Evolutionary conservation across 441 rosid genomes (phyloP).

Genomic region (Dalechampia spathulata): DNA sequence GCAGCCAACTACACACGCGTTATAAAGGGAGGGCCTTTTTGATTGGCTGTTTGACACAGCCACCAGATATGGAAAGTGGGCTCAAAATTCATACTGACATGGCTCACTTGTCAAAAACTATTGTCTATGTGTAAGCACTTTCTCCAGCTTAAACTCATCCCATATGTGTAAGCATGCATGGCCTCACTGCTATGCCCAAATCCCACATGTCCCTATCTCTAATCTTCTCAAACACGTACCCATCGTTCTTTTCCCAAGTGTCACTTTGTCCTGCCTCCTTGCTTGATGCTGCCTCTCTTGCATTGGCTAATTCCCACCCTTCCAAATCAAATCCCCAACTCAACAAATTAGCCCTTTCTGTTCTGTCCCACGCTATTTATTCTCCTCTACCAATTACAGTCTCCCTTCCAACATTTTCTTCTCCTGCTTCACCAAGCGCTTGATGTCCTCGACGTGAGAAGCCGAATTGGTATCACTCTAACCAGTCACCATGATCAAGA

Average conservation of each 20-base stretch:
- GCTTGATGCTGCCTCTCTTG: conserved; percentile 48
- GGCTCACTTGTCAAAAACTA: conserved; percentile 6
- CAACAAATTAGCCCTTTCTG: not conserved
- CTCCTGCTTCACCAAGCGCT: not conserved
- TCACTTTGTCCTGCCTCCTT: conserved; percentile 30
- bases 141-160: too few relatives aligned
- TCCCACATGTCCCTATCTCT: conserved; percentile 50
- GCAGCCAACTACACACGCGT: conserved; percentile 60
- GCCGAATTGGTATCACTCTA: too few relatives aligned
- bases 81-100: not conserved
- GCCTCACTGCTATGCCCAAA: conserved; percentile 30
- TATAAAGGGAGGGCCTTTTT: conserved; percentile 15
- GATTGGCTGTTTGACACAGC: conserved; percentile 34
- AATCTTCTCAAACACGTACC: conserved; percentile 63
- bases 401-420: not conserved
- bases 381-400: not conserved
- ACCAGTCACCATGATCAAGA: conserved; percentile 54
- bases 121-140: too few relatives aligned
- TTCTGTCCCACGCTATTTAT: not conserved
- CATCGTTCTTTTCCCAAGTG: conserved; percentile 49
- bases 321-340: conserved; percentile 16
- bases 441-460: too few relatives aligned
- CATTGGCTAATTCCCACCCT: conserved; percentile 30
- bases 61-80: not conserved
- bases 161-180: conserved; percentile 38